Conservation (phyloP, 2,329 filamentous ascomycete genomes). For the Keithomyces neogunnii region DNA sequence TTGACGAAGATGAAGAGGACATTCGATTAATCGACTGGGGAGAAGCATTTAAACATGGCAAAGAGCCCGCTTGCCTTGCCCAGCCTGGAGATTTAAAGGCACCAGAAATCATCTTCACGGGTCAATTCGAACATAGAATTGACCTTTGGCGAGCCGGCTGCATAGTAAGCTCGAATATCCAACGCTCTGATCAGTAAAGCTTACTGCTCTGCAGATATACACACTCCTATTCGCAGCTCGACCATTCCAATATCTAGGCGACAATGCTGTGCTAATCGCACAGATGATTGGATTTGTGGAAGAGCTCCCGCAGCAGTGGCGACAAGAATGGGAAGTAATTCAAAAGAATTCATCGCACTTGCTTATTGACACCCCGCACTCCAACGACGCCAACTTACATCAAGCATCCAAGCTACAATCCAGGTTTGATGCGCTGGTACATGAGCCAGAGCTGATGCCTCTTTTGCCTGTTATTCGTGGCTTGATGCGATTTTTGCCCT, state of each 20-base stretch:
- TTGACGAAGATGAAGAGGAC: neutral
- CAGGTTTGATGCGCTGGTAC: neutral
- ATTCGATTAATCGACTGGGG: constrained; percentile 2
- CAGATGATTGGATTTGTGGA: constrained; percentile 1
- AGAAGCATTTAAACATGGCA: constrained; percentile 1
- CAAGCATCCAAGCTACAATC: neutral
- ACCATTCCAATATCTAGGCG: neutral
- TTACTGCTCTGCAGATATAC: constrained; percentile 1
- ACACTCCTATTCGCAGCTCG: neutral
- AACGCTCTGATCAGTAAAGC: neutral
- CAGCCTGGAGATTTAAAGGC: neutral
- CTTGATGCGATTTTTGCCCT: constrained; percentile 3
- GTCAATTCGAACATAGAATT: constrained; percentile 1
- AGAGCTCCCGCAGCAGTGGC: neutral
- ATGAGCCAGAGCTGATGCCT: constrained; percentile 2
- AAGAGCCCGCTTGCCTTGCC: neutral
- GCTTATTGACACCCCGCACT: neutral
- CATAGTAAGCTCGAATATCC: constrained; percentile 1
- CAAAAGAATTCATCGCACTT: neutral
- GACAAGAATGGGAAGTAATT: neutral
- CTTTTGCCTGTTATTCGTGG: constrained; percentile 2
- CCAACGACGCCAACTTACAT: neutral
- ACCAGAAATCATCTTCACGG: constrained; percentile 1
- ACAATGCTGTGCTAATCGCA: neutral
- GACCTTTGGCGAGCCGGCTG: constrained; percentile 3